Evolutionary conservation across 306 rosid species (phyloP).

Genomic region (Malus sieversii): DNA sequence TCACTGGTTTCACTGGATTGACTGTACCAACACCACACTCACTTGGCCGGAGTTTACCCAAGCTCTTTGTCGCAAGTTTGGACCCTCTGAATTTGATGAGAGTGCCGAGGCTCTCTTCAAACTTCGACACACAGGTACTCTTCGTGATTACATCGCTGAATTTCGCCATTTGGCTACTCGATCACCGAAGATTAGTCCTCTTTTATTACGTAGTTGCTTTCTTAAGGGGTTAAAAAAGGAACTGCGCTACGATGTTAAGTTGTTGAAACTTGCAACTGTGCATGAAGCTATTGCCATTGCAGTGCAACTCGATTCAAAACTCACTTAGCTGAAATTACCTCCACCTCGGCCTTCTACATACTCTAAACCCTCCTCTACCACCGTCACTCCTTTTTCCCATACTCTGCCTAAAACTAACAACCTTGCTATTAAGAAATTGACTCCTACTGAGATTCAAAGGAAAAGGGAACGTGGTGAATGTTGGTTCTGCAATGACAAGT

Average conservation of each 20-base stretch:
- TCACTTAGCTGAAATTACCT: not conserved
- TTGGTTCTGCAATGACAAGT: no score
- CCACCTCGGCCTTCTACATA: fast-evolving
- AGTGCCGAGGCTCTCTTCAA: no score
- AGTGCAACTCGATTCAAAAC: no score
- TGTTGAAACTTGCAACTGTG: not conserved
- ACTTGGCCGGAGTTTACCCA: not conserved
- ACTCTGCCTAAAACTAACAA: no score
- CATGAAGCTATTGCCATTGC: not conserved
- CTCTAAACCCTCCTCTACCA: not conserved
- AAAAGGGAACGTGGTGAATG: no score
- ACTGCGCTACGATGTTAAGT: not conserved
- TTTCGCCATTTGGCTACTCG: not conserved
- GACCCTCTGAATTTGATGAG: not conserved
- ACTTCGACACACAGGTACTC: no score
- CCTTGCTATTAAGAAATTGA: no score
- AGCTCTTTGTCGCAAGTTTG: not conserved
- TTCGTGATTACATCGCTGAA: not conserved
- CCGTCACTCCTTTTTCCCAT: not conserved
- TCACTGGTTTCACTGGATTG: not conserved
- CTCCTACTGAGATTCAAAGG: no score
- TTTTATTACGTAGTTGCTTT: not conserved
- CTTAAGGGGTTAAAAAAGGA: no score
- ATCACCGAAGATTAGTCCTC: not conserved
- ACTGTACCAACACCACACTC: not conserved